Conservation (phyloP, 2,329 filamentous ascomycete genomes). For the Microsporum audouinii region DNA sequence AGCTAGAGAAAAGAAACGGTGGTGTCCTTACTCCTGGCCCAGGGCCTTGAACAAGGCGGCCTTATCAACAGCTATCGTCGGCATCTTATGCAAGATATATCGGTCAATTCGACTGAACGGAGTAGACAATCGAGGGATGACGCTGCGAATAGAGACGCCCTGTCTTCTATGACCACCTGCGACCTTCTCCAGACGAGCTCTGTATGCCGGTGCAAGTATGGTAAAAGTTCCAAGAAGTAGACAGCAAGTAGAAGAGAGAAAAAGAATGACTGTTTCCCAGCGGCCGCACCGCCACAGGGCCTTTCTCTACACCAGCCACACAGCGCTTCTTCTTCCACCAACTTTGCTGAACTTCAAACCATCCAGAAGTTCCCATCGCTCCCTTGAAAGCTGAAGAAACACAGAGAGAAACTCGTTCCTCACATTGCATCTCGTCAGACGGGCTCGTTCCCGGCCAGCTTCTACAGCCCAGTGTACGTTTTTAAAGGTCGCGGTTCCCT, state of each 20-base stretch:
- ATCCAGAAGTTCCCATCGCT: not conserved
- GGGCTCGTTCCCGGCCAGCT: not conserved
- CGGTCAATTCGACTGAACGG: not conserved
- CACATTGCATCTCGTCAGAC: not conserved
- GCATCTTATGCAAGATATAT: conserved; percentile 52
- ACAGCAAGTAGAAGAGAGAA: not conserved
- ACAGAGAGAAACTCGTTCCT: not conserved
- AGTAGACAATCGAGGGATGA: not conserved
- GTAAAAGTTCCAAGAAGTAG: not conserved
- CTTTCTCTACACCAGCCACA: conserved; percentile 4
- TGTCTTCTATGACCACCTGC: not conserved
- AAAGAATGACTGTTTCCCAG: not conserved
- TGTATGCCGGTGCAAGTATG: not conserved
- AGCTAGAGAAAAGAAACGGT: conserved; percentile 13
- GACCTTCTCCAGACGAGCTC: not conserved
- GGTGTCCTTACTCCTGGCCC: conserved; percentile 61
- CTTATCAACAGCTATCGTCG: conserved; percentile 94
- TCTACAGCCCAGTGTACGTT: not conserved
- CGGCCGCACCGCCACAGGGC: too few species aligned
- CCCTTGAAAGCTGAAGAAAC: not conserved
- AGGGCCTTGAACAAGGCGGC: conserved; percentile 88
- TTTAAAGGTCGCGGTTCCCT: not conserved
- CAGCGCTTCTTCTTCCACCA: not conserved
- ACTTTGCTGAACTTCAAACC: not conserved
- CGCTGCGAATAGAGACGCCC: not conserved